Base-by-base conservation (phyloP, 345 rosid species). In the Kandelia obovata region DNA sequence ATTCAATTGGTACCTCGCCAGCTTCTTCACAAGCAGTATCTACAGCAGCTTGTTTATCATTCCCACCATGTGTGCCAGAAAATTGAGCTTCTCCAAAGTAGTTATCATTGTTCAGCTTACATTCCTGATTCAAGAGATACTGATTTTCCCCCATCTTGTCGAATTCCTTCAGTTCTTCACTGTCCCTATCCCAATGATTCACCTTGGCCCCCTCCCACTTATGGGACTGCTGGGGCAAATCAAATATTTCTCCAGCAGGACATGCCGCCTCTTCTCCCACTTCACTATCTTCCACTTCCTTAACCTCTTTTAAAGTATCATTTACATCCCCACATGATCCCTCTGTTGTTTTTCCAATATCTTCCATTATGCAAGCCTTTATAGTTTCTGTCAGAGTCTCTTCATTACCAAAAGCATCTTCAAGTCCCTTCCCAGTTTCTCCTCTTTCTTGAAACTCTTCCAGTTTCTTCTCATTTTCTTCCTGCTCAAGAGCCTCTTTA, bases 371-470 rank as follows among this genome's bases (percentile, higher is more conserved):
- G 11, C 11, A 23, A n/a, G 27, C 25, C 34, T 73, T 63, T 43
- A 53, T 67, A n/a, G n/a, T 20, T 63, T 57, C 68, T 75, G 76
- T 65, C 72, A 68, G 7, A 53, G 70, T 31, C 60, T 55, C 21
- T 59, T 72, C 61, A 23, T 70, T 69, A 59, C 77, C 84, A 47
- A 59, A 62, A 76, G 75, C 80, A 67, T 74, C 79, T 53, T 71
- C 67, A 59, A 52, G 56, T 69, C 46, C 83, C 75, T 67, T 80
- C 67, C 75, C 79, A 67, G 43, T 66, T 80, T 82, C 87, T 68
- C 82, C 85, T 63, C 67, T 79, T 66, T 79, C 84, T 79, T n/a
- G 34, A 65, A 70, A 81, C 77, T 84, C 81, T 73, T 66, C 79
- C 52, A 74, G 78, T 68, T 61, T 82, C 65, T 66, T 83, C 79